phyloP scores from a whole-genome alignment of 805 yeast species.

The Yarrowia hollandica region DNA sequence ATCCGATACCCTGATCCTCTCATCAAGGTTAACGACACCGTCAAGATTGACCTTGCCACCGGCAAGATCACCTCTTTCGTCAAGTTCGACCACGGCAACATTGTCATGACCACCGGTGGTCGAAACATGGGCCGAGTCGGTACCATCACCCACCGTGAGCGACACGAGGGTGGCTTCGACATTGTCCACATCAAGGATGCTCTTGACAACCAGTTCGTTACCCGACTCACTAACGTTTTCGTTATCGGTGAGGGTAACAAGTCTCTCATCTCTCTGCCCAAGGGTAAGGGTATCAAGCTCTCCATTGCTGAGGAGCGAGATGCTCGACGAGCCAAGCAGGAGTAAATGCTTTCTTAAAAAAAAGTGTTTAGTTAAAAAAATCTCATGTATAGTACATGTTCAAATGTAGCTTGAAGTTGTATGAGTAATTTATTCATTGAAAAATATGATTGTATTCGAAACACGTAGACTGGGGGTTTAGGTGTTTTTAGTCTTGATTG shows the following conservation, averaged over 20 bases:
- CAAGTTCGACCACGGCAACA: conserved; percentile 89
- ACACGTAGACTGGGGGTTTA: no score
- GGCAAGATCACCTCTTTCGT: conserved; percentile 90
- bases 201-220: conserved; percentile 91
- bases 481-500: no score
- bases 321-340: conserved; percentile 65
- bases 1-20: conserved; percentile 99
- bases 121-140: conserved; percentile 98
- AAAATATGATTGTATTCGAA: no score
- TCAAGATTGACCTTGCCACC: conserved; percentile 92
- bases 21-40: conserved; percentile 96
- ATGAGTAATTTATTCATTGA: no score
- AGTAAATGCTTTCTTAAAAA: not conserved
- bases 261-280: conserved; percentile 93
- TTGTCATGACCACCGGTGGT: conserved; percentile 95
- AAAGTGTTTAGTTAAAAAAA: conserved; percentile 4
- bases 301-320: conserved; percentile 97
- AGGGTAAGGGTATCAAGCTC: conserved; percentile 98
- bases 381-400: conserved; percentile 4
- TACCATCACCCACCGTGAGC: conserved; percentile 92
- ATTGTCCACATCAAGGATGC: conserved; percentile 95
- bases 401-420: no score
- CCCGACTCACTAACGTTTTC: conserved; percentile 91
- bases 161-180: conserved; percentile 98
- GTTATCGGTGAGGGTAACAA: conserved; percentile 93